A percentile compares a stretch with the other conserved stretches of the same genome.
These are phyloP conservation scores for Kodamaea arcana DNA, from an alignment of 1,139 yeast species.

Conservation along the genomic window DNA sequence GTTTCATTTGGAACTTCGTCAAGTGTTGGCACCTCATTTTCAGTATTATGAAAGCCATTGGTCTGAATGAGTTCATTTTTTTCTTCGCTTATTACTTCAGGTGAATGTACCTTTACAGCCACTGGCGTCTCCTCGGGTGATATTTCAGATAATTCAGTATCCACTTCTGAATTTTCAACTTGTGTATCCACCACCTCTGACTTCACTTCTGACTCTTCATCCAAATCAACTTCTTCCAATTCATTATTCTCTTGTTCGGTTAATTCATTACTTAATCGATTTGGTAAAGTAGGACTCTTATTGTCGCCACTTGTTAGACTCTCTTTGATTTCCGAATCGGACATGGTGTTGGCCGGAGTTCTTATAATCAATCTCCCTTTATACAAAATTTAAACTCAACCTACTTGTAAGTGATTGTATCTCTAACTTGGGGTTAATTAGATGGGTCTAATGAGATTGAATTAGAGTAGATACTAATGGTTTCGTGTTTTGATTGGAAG, in stretches of 20 bases:
- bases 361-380: neutral
- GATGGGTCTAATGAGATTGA: neutral
- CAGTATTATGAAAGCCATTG: too few species aligned
- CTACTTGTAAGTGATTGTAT: neutral
- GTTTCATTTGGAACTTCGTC: too few species aligned
- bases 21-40: neutral
- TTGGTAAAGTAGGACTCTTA: too few species aligned
- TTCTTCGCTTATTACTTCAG: too few species aligned
- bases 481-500: constrained; percentile 1
- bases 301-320: too few species aligned
- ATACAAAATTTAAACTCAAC: neutral
- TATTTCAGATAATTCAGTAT: too few species aligned
- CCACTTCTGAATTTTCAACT: neutral
- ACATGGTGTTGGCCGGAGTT: neutral
- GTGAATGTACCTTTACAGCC: too few species aligned
- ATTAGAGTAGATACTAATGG: neutral
- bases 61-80: too few species aligned
- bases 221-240: constrained; percentile 6
- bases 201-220: constrained; percentile 2
- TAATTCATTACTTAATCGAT: neutral
- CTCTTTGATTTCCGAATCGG: neutral
- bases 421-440: neutral
- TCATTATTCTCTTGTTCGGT: constrained; percentile 3
- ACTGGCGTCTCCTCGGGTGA: too few species aligned
- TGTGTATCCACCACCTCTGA: neutral